Evolutionary conservation across 352 stramenopile species (phyloP).

Genomic region (Globisporangium heterothallicum): DNA sequence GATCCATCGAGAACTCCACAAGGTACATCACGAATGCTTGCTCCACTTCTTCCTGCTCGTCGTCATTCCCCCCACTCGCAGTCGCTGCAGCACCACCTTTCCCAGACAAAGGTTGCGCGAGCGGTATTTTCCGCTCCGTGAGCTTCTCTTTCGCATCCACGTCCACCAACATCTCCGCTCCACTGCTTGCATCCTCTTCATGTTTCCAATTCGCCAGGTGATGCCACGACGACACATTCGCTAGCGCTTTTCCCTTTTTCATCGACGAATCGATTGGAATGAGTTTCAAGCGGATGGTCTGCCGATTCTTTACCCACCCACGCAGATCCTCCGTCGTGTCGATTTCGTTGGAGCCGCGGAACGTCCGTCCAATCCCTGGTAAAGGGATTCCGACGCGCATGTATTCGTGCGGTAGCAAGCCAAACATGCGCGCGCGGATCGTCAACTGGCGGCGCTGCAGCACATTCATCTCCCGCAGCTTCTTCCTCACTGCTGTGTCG

Average conservation of each 20-base stretch:
- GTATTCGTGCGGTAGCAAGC: slow-evolving; percentile 52
- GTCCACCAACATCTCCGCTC: slow-evolving; percentile 24
- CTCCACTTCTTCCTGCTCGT: slow-evolving; percentile 21
- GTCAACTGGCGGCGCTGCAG: slow-evolving; percentile 38
- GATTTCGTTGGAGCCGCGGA: slow-evolving; percentile 21
- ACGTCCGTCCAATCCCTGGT: slow-evolving; percentile 31
- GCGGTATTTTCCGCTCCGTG: slow-evolving; percentile 20
- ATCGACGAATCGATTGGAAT: slow-evolving; percentile 3
- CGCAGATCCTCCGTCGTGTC: slow-evolving; percentile 45
- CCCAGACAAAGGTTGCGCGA: slow-evolving; percentile 14
- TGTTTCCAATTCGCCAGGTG: slow-evolving; percentile 22
- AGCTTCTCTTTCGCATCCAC: slow-evolving; percentile 27
- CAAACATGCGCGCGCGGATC: slow-evolving; percentile 49
- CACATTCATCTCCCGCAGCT: slow-evolving; percentile 44
- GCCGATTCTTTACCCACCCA: slow-evolving; percentile 43
- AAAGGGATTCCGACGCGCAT: slow-evolving; percentile 56
- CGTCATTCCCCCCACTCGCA: slow-evolving; percentile 6
- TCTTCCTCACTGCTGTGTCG: slow-evolving; percentile 30
- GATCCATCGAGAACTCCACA: slow-evolving; percentile 66
- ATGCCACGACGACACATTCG: slow-evolving; percentile 23
- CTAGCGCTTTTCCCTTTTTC: neutral
- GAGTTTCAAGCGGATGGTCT: slow-evolving; percentile 31
- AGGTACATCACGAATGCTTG: slow-evolving; percentile 54
- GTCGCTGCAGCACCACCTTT: neutral
- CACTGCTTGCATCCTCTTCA: neutral